phyloP scores from a whole-genome alignment of 176 grass and related monocot species.

The Hordeum marinum region DNA sequence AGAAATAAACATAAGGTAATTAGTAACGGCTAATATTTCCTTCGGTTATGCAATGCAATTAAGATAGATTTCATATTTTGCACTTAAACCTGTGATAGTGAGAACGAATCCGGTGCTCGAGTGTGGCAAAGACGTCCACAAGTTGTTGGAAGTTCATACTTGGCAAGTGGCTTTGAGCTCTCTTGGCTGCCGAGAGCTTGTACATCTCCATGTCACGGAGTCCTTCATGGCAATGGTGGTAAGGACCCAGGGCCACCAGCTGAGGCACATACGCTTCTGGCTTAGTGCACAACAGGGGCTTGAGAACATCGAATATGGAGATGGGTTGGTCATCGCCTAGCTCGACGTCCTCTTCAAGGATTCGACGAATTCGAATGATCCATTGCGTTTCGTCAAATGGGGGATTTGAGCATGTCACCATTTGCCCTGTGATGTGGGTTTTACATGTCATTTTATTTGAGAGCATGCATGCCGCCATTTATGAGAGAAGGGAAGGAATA shows the following conservation, averaged over 20 bases:
- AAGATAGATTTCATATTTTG: neutral
- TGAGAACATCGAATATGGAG: slow-evolving; percentile 66
- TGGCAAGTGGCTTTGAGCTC: slow-evolving; percentile 34
- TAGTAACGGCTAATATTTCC: neutral
- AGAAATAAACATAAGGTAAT: neutral
- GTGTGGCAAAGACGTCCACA: slow-evolving; percentile 39
- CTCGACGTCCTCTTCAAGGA: slow-evolving; percentile 59
- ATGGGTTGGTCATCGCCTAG: slow-evolving; percentile 31
- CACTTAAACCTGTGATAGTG: slow-evolving; percentile 62
- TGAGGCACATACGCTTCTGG: slow-evolving; percentile 75
- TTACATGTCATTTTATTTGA: neutral
- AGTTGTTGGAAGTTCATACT: slow-evolving; percentile 39
- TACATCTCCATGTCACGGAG: slow-evolving; percentile 75
- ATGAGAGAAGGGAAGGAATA: neutral
- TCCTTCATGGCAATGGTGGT: slow-evolving; percentile 65
- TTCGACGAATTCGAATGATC: slow-evolving; percentile 41
- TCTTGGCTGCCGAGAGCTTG: slow-evolving; percentile 63
- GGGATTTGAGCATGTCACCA: slow-evolving; percentile 6
- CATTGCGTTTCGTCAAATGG: slow-evolving; percentile 60
- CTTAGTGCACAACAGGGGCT: slow-evolving; percentile 38
- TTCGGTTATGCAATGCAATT: neutral
- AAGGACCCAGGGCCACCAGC: slow-evolving; percentile 57
- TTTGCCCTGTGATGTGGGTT: neutral
- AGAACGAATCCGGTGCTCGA: slow-evolving; percentile 57
- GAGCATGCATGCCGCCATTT: neutral